Evolutionary conservation across 2,329 filamentous ascomycete species (phyloP), one percentile per base, ranked within the genome.

Genomic region (Emydomyces testavorans): DNA sequence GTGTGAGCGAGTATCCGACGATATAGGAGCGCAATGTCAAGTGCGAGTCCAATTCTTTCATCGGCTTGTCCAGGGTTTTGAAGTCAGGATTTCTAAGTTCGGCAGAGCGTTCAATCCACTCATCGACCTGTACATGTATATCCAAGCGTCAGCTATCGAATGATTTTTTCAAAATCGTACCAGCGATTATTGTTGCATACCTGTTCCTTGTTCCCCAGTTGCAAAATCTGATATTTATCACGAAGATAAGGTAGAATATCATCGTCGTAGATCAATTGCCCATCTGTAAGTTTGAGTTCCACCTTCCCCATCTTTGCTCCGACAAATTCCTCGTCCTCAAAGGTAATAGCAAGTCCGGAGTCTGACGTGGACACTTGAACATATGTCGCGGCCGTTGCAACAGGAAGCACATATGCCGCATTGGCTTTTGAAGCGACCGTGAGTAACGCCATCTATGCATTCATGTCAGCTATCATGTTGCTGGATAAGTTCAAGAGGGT

Each of bases 11-110:
- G 44, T 55, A 52, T 20, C 54, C 55, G 26, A 56, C 50, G 21
- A 57, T 52, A 37, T 50, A 51, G 20, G 54, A 54, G 16, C 54
- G 55, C 6, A 57, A 49, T 7, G 47, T 54, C 28, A 57, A 48
- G 45, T 57, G 55, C 11, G 53, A 47, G 16, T 57, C 53, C 3
- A 57, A 48, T 29, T 57, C 55, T 28, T 55, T 56, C 50, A 57
- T 34, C 2, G 54, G 51, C 29, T 53, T 50, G 10, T 57, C 54
- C 36, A 57, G 41, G 6, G 52, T 32, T 38, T 57, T 57, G 41
- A 57, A 57, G 21, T 57, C 50, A 6, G 49, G 26, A 29, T 38
- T 26, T 32, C 35, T 46, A 16, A 57, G 43, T 20, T 50, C 50
- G 11, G 32, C 24, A 23, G 55, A 48, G 18, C 54, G 43, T 32